Evolutionary conservation across 305 asterid species (phyloP), one percentile per base, ranked within the genome.

Genomic region (Fraxinus sp.): DNA sequence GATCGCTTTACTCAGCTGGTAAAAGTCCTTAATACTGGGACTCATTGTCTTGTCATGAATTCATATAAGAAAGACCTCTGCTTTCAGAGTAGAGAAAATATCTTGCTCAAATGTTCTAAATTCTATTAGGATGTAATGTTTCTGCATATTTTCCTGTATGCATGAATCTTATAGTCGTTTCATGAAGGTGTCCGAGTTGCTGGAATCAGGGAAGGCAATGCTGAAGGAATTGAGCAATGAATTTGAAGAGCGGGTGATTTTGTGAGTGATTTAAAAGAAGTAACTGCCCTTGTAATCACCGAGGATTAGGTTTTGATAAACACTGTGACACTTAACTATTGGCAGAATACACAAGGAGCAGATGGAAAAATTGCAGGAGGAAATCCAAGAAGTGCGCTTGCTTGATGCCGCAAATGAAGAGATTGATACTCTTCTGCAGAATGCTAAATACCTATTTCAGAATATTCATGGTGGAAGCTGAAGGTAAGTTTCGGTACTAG

Each of bases 191-290:
- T 96, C 97, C 2, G 97, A 93, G 88, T 90, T 96, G 86, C 92
- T 93, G 83, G 98, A 94, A 81, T 94, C 97, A 55, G 98, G 97
- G 90, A 96, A 93, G 93, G 84, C 92, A 7, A 88, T 92, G 97
- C 91, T 96, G 90, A 91, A 91, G 88, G 97, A 92, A 85, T 80
- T 93, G 88, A 91, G 90, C 81, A 83, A 90, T 83, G 95, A 92
- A 57, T 94, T 96, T 80, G 99, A 96, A 89, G 98, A 93, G 82
- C 90, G 90, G 77, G 72, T 96, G 85, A 86, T 92, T 82, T 64
- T 83, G 99, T 96, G 89, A 94, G 99, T 86, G 72, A n/a, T 16
- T 5, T 13, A 46, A 75, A 77, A 9, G 64, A 64, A 75, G 28
- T 73, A 80, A 43, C 71, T 59, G 4, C 22, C 33, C 57, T 35